phyloP scores from a whole-genome alignment of 2,329 filamentous ascomycete species.

The Bipolaris victoriae region DNA sequence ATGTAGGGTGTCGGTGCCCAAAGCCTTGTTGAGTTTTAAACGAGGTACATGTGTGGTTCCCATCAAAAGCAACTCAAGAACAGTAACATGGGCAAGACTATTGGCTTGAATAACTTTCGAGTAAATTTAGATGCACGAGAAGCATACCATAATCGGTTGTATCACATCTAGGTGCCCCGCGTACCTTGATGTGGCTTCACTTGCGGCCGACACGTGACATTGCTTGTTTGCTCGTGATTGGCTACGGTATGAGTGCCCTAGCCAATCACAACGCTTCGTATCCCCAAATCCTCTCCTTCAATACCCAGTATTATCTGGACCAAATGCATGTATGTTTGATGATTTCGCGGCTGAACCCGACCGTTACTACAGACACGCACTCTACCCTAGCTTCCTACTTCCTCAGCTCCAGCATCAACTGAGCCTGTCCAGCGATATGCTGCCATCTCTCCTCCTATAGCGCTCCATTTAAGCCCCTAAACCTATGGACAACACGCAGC shows the following conservation, averaged over 20 bases:
- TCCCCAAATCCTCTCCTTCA: neutral
- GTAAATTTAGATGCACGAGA: constrained; percentile 1
- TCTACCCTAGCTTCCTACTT: neutral
- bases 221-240: neutral
- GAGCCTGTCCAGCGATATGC: neutral
- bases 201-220: constrained; percentile 8
- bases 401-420: neutral
- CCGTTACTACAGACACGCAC: constrained; percentile 1
- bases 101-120: neutral
- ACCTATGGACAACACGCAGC: constrained; percentile 2
- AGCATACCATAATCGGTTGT: constrained; percentile 10
- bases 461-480: neutral
- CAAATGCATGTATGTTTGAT: neutral
- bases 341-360: neutral
- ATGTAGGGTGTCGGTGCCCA: neutral
- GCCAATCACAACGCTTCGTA: constrained; percentile 1
- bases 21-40: constrained; percentile 5
- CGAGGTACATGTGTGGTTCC: neutral
- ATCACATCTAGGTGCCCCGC: neutral
- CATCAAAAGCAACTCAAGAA: constrained; percentile 5
- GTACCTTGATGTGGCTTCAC: neutral
- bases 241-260: neutral
- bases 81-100: constrained; percentile 2
- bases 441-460: neutral
- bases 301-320: neutral